A percentile compares a stretch with the other conserved stretches of the same genome.
Evolutionary conservation across 2,329 filamentous ascomycete genomes (phyloP).

Genomic region (Rutstroemia sp.): DNA sequence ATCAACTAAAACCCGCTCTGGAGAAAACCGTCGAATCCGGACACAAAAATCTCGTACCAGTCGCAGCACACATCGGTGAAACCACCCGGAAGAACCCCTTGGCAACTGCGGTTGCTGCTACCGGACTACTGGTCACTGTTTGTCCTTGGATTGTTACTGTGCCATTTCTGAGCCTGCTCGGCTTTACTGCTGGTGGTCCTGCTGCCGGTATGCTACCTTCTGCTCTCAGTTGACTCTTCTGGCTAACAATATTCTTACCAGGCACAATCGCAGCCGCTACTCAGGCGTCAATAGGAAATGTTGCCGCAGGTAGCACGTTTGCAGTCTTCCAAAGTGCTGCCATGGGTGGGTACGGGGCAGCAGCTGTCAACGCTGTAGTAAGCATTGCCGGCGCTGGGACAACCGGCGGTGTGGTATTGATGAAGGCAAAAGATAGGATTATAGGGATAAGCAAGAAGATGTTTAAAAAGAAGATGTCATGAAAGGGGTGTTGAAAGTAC

Average conservation of each 20-base stretch:
- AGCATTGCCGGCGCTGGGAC: not conserved
- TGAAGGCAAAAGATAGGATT: not conserved
- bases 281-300: slow-evolving; percentile 1
- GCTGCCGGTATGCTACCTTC: not conserved
- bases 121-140: not conserved
- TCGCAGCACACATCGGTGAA: not conserved
- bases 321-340: slow-evolving; percentile 8
- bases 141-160: not conserved
- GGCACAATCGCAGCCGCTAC: not conserved
- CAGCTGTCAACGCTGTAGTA: slow-evolving; percentile 1
- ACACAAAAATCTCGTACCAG: not conserved
- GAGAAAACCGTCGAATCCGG: not conserved
- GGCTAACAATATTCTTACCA: not conserved
- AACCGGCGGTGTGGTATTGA: not conserved
- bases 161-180: not conserved
- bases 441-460: no score
- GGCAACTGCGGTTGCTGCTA: not conserved
- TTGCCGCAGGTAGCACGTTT: slow-evolving; percentile 4
- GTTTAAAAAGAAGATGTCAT: not conserved
- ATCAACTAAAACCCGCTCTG: not conserved
- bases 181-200: not conserved
- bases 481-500: not conserved
- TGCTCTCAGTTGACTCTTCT: not conserved
- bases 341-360: slow-evolving; percentile 6
- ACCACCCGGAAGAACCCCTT: not conserved